Conservation (phyloP, 1,284 basidiomycete species). For the Rugosomyces carneus region DNA sequence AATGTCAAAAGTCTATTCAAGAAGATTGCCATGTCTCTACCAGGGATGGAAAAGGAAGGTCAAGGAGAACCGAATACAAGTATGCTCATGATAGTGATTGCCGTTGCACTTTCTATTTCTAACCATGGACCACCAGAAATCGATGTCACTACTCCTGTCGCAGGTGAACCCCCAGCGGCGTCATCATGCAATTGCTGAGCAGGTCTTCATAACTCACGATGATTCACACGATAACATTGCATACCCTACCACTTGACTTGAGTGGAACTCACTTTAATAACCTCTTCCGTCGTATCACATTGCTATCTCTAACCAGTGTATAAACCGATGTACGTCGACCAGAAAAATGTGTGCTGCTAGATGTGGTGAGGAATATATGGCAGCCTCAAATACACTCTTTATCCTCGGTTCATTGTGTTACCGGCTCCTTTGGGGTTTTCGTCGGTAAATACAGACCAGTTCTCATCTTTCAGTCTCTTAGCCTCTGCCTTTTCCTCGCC, state of each 20-base stretch:
- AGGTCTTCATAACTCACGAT: neutral
- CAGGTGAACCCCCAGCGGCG: constrained; percentile 67
- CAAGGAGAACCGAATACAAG: constrained; percentile 69
- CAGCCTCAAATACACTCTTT: constrained; percentile 2
- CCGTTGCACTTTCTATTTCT: constrained; percentile 10
- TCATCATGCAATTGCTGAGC: constrained; percentile 68
- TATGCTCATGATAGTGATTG: constrained; percentile 31
- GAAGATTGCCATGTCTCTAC: constrained; percentile 97
- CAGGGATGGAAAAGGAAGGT: constrained; percentile 87
- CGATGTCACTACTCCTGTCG: constrained; percentile 66
- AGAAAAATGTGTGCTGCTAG: neutral
- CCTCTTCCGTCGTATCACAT: neutral
- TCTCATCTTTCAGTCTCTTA: constrained; percentile 78
- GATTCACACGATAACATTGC: constrained; percentile 10
- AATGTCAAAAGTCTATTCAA: constrained; percentile 99
- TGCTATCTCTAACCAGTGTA: neutral
- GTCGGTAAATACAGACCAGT: constrained; percentile 83
- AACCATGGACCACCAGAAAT: constrained; percentile 51
- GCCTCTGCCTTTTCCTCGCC: constrained; percentile 73
- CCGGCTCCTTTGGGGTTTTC: constrained; percentile 79
- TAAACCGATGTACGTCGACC: neutral
- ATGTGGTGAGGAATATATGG: neutral
- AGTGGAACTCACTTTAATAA: neutral
- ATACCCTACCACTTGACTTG: constrained; percentile 15
- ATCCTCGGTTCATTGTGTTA: constrained; percentile 94